Evolutionary conservation across 2,329 filamentous ascomycete genomes (phyloP).

Genomic region (Calonectria henricotiae): DNA sequence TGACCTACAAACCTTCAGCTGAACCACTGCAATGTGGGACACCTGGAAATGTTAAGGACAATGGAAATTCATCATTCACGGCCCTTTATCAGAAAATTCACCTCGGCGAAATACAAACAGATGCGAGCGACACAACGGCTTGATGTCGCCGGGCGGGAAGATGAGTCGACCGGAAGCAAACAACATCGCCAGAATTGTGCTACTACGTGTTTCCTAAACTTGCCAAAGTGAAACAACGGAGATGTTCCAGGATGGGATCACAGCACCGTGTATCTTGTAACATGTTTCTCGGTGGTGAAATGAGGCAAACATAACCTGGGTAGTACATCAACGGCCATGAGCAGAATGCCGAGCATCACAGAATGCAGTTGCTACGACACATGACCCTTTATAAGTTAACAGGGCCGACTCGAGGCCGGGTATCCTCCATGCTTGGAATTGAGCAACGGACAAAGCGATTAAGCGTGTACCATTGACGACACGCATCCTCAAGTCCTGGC

Average conservation of each 20-base stretch:
- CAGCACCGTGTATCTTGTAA: slow-evolving; percentile 38
- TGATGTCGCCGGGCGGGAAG: slow-evolving; percentile 25
- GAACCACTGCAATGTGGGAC: not conserved
- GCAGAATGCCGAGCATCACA: slow-evolving; percentile 47
- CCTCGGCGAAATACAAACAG: slow-evolving; percentile 14
- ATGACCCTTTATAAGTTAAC: not conserved
- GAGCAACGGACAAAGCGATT: not conserved
- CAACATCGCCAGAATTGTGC: slow-evolving; percentile 44
- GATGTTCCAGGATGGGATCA: slow-evolving; percentile 42
- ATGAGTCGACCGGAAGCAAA: slow-evolving; percentile 45
- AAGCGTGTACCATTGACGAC: no score
- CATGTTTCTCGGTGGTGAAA: slow-evolving; percentile 44
- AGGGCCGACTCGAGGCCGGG: not conserved
- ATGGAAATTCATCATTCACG: not conserved
- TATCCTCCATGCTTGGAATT: not conserved
- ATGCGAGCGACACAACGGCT: slow-evolving; percentile 8
- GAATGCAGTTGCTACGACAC: slow-evolving; percentile 33
- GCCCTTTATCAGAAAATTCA: not conserved
- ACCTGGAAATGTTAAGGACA: not conserved
- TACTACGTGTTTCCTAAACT: slow-evolving; percentile 41
- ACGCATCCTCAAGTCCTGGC: not conserved
- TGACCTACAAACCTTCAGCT: not conserved
- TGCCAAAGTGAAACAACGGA: slow-evolving; percentile 40
- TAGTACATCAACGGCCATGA: slow-evolving; percentile 50
- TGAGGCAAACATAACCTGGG: slow-evolving; percentile 50